Evolutionary conservation across 257 asterid genomes (phyloP).

Genomic region (Nicotiana sylvestris): DNA sequence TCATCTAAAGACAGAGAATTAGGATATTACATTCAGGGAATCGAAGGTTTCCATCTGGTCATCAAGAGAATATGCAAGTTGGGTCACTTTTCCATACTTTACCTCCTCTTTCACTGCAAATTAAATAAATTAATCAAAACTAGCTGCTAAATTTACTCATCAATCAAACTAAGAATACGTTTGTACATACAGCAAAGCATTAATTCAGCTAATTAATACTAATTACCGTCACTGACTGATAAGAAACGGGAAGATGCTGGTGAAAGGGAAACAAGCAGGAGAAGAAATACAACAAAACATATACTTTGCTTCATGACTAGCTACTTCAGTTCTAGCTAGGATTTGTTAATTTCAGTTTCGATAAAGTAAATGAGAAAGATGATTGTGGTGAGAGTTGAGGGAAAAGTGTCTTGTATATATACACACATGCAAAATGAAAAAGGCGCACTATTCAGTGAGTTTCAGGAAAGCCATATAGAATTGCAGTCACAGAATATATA

Average conservation of each 20-base stretch:
- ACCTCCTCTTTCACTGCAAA: slow-evolving; percentile 12
- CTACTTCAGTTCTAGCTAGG: too few relatives aligned
- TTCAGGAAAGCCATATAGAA: background rate
- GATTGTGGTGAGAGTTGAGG: slow-evolving; percentile 2
- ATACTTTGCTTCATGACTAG: slow-evolving; percentile 18
- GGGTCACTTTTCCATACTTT: background rate
- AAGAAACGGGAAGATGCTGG: slow-evolving; percentile 12
- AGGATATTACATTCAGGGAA: slow-evolving; percentile 8
- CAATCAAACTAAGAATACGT: background rate
- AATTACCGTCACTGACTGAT: slow-evolving; percentile 16
- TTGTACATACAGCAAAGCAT: background rate
- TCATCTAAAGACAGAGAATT: background rate
- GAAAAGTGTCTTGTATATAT: slow-evolving; percentile 19
- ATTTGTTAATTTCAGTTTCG: too few relatives aligned
- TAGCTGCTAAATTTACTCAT: too few relatives aligned
- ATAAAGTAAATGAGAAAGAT: background rate
- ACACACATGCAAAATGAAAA: slow-evolving; percentile 8
- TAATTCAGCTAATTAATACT: too few relatives aligned
- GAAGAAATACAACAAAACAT: background rate
- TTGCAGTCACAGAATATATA: background rate
- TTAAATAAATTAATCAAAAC: background rate
- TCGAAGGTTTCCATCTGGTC: slow-evolving; percentile 8
- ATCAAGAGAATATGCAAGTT: background rate
- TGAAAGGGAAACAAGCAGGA: slow-evolving; percentile 12
- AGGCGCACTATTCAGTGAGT: background rate